phyloP scores from a whole-genome alignment of 148 eudicot genomes.

The Limonium bicolor region DNA sequence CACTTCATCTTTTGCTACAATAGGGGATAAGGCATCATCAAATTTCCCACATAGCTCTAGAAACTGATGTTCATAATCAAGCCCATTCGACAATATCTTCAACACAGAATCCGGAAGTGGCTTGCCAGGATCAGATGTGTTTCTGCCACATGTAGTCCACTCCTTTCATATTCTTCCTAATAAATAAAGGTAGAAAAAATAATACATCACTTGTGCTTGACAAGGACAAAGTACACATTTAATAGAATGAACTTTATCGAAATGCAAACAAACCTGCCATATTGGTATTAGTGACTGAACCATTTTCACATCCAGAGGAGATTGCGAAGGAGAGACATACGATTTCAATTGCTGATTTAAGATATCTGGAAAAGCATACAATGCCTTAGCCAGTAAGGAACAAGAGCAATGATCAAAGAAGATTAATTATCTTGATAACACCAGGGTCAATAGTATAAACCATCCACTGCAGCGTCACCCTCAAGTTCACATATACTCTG shows the following conservation, averaged over 20 bases:
- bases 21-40: conserved; percentile 13
- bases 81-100: conserved; percentile 32
- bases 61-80: conserved; percentile 36
- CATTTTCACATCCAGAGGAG: conserved; percentile 59
- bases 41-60: conserved; percentile 25
- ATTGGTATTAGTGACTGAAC: conserved; percentile 93
- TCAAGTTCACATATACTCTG: conserved; percentile 85
- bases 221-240: not conserved
- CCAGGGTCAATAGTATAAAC: conserved; percentile 18
- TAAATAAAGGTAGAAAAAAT: conserved; percentile 8
- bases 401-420: not conserved
- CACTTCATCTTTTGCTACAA: conserved; percentile 11
- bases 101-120: conserved; percentile 58
- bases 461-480: conserved; percentile 67
- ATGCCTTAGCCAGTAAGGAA: not conserved
- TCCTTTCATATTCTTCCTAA: conserved; percentile 75
- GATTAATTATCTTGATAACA: not conserved
- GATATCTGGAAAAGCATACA: conserved; percentile 38
- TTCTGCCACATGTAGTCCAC: conserved; percentile 38
- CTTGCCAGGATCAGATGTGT: conserved; percentile 41
- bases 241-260: too few relatives aligned
- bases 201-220: not conserved
- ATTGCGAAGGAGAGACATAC: conserved; percentile 76
- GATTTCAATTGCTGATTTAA: conserved; percentile 62
- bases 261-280: conserved; percentile 65